Base-by-base conservation (phyloP, 1,139 yeast genomes). In the Debaryomyces singareniensis region DNA sequence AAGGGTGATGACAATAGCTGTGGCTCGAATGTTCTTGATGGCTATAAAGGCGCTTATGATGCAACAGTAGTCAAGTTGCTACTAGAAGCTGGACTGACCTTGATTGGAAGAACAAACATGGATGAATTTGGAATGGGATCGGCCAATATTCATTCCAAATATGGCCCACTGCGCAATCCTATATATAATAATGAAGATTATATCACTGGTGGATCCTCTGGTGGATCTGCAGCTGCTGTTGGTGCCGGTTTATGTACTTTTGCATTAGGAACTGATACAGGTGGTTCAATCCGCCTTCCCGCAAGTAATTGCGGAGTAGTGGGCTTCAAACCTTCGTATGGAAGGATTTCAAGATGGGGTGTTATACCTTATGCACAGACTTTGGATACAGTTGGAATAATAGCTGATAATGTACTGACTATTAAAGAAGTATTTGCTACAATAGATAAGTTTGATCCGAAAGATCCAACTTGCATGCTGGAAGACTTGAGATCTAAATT, bases 81-180 rank as follows among this genome's bases (percentile, higher is more conserved):
- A n/a, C 51, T 64, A 11, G 43, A 53, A 0, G 62, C 68, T 3
- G 85, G 87, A 0, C 67, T 70, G 15, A 44, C 53, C 1, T 49
- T 78, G n/a, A 57, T 78, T 0, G 97, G 95, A 0, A 91, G 89
- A 53, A 71, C 94, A n/a, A 91, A 91, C 44, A 64, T 93, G 72
- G 99, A 93, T 57, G 97, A 93, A 56, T 93, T 91, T 59, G 98
- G 95, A 2, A 93, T 93, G 98, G 99, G 98, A 2, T 78, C 85
- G 4, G 68, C 78, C 2, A 78, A 53, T 45, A 68, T 72, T 24
- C 71, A 65, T 48, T 74, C 80, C 5, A 59, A 41, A 32, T 79
- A 60, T 49, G 96, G 96, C 0, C 68, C 81, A 1, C 68, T 81
- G 0, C 39, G 61, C 4, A 91, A 91, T 47, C 97, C 98, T 1